A percentile compares a stretch with the other conserved stretches of the same genome.
These are phyloP conservation scores for Cyanodermella asteris DNA, from an alignment of 2,329 filamentous ascomycete species.

Conservation along the genomic window DNA sequence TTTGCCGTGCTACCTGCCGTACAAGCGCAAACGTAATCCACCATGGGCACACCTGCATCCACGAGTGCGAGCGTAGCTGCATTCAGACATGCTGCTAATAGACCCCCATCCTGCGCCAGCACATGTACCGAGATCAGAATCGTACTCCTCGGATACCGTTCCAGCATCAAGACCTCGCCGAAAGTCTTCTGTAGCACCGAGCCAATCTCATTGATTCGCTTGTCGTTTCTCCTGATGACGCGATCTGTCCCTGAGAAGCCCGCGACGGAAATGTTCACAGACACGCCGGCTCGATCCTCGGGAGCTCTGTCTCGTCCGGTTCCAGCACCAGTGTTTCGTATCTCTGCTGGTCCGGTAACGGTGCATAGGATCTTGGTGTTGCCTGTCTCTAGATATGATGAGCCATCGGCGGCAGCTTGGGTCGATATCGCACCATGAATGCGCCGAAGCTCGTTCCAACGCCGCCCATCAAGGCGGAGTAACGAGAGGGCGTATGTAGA, in stretches of 20 bases:
- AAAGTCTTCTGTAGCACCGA: conserved; percentile 61
- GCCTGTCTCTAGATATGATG: conserved; percentile 85
- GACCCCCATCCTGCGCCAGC: conserved; percentile 69
- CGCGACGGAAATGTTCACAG: conserved; percentile 64
- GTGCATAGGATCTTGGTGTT: conserved; percentile 95
- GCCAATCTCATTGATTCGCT: conserved; percentile 60
- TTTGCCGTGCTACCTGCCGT: conserved; percentile 63
- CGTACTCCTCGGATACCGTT: conserved; percentile 71
- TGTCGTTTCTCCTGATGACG: conserved; percentile 47
- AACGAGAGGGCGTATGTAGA: conserved; percentile 77
- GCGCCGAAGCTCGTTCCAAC: conserved; percentile 91
- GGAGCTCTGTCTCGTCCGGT: conserved; percentile 22
- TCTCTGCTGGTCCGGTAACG: conserved; percentile 65
- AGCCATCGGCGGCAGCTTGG: conserved; percentile 80
- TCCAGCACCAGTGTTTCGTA: conserved; percentile 26
- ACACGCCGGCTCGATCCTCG: conserved; percentile 41
- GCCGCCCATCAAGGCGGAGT: conserved; percentile 58
- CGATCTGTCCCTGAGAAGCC: conserved; percentile 77
- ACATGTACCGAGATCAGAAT: conserved; percentile 73
- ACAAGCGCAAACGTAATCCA: conserved; percentile 71
- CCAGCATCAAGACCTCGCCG: conserved; percentile 54
- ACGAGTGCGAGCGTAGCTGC: conserved; percentile 78
- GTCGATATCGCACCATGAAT: conserved; percentile 78
- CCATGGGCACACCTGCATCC: conserved; percentile 90
- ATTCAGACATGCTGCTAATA: conserved; percentile 78